Evolutionary conservation across 768 basidiomycete genomes (phyloP), one percentile per base, ranked within the genome.

Genomic region (Auricularia cornea): DNA sequence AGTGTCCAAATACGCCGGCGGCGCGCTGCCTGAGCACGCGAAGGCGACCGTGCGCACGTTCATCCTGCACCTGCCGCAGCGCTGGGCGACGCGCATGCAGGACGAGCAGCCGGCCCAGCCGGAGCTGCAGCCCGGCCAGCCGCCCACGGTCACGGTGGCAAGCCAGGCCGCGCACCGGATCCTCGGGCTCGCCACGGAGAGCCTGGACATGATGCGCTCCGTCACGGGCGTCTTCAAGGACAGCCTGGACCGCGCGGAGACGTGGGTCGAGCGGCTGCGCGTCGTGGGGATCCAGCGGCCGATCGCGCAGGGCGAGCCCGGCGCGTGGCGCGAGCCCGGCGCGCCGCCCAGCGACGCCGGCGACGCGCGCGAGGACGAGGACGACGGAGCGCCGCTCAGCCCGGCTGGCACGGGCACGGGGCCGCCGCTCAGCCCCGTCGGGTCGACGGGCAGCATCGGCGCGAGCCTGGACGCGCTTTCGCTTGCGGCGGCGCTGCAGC

Each of bases 211-310:
- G 92, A 86, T 96, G 80, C 80, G 87, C 31, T 85, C 90, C 31
- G 91, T 94, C 31, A 91, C 91, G n/a, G 81, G 84, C 3, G 91
- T 95, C 28, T 89, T 95, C 65, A 88, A 86, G 69, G 94, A 94
- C 65, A 90, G 87, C 66, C 77, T 95, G 73, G 92, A 94, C 72
- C 80, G 88, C 62, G 94, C 93, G 32, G 94, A 95, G 72, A 83
- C 88, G 84, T 94, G 92, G 92, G 89, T 94, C 35, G 89, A 89
- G 57, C 84, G 92, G 3, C 77, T 94, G 18, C 84, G 89, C 2
- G 80, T 87, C 33, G 82, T 94, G 44, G 92, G 92, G 4, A 75
- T 93, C 44, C 88, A 90, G 66, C 83, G 90, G 16, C 81, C 76
- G 11, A 16, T n/a, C 44, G 54, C 54, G 16, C 18, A 14, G 29